These are phyloP conservation scores for Globisporangium megalacanthum DNA, from an alignment of 352 stramenopile genomes.

Conservation along the genomic window DNA sequence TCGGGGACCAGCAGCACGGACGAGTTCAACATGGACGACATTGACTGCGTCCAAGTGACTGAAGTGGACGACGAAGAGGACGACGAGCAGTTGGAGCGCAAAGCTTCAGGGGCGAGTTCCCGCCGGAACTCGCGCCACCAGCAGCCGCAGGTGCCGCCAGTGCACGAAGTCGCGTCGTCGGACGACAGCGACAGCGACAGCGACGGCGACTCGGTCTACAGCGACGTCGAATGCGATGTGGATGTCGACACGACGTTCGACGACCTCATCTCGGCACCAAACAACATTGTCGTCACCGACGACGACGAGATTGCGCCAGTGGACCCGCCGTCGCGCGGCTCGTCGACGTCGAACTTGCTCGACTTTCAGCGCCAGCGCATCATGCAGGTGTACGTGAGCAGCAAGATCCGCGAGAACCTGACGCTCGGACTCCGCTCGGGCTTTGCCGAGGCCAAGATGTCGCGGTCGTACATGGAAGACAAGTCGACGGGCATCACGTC, in stretches of 20 bases:
- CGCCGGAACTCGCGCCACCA: slow-evolving; percentile 12
- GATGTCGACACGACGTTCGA: slow-evolving; percentile 85
- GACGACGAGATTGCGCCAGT: slow-evolving; percentile 62
- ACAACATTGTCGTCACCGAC: slow-evolving; percentile 44
- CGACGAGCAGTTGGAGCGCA: slow-evolving; percentile 36
- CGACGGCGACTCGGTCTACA: slow-evolving; percentile 72
- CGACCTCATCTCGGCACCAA: slow-evolving; percentile 63
- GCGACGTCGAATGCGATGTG: slow-evolving; percentile 79
- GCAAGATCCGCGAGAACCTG: slow-evolving; percentile 82
- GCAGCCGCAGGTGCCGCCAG: slow-evolving; percentile 22
- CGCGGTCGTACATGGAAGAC: slow-evolving; percentile 87
- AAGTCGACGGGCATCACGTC: slow-evolving; percentile 48
- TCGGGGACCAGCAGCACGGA: slow-evolving; percentile 31
- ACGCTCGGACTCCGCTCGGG: slow-evolving; percentile 63
- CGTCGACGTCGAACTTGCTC: slow-evolving; percentile 25
- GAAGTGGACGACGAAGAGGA: slow-evolving; percentile 75
- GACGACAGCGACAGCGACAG: slow-evolving; percentile 37
- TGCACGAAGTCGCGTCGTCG: slow-evolving; percentile 10
- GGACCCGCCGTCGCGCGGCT: slow-evolving; percentile 10
- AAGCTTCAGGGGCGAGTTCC: slow-evolving; percentile 2
- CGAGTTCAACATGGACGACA: slow-evolving; percentile 68
- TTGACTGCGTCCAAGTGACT: slow-evolving; percentile 71
- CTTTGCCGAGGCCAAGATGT: slow-evolving; percentile 82
- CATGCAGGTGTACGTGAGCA: slow-evolving; percentile 86
- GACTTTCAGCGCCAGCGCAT: slow-evolving; percentile 24